Base-by-base conservation (phyloP, 371 early-diverging fungal genomes). In the Ordospora colligata region DNA sequence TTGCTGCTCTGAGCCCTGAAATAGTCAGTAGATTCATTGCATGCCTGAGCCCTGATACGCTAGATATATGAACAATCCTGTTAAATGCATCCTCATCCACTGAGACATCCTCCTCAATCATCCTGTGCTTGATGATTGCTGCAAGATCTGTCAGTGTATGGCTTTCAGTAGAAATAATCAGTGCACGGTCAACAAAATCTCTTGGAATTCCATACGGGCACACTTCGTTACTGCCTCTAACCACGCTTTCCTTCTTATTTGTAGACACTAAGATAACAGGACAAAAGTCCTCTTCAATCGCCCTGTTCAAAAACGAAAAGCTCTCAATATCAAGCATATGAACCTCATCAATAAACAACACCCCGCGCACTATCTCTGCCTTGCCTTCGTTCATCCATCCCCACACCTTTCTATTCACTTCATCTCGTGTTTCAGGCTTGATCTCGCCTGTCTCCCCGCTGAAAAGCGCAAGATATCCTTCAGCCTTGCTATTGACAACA, bases 301-400 rank as follows among this genome's bases (percentile, higher is more conserved):
- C 58, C 43, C 95, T 89, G 86, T 96, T 96, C 54, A 98, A 84
- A 88, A 92, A 96, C 7, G 95, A 93, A 83, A 95, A 96, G 84
- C 95, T 94, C 84, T 96, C 97, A 74, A 94, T 92, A 78, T 96
- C 96, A 27, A 97, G 90, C 91, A 96, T 92, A 83, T 99, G 95
- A 32, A 94, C 93, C 85, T 97, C 96, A 80, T 96, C 95, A 76
- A 99, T 93, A 85, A 97, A 95, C 40, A 97, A 87, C 8, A 94
- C 94, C 27, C 97, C 97, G 6, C 95, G 94, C 1, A 94, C 90
- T 74, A 99, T 91, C 74, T 92, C 92, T 11, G 95, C 93, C 83
- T 96, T 97, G 75, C 94, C 95, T 84, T 96, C 96, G 81, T 96
- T 95, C 72, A 95, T 88, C 97, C 96, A 96, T 81, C 93, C 95